These are phyloP conservation scores for Schwanniomyces occidentalis DNA, from an alignment of 805 yeast species.

Conservation along the genomic window DNA sequence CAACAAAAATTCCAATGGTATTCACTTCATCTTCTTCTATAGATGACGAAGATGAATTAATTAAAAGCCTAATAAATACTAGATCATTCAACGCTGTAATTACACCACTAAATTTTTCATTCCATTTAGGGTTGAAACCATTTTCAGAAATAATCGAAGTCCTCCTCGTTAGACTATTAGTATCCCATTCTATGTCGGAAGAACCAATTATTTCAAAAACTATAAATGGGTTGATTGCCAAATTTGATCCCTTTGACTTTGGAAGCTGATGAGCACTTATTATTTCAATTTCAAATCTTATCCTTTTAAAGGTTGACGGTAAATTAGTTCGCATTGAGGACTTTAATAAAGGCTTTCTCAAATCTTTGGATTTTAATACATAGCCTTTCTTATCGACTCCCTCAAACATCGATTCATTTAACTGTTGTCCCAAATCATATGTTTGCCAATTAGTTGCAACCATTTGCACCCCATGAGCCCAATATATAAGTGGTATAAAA, in stretches of 20 bases:
- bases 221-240: slow-evolving; percentile 59
- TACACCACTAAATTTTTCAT: slow-evolving; percentile 48
- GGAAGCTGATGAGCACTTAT: slow-evolving; percentile 89
- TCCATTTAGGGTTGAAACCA: slow-evolving; percentile 91
- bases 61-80: slow-evolving; percentile 55
- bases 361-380: slow-evolving; percentile 64
- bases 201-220: slow-evolving; percentile 60
- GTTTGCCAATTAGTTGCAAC: slow-evolving; percentile 98
- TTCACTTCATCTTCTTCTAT: slow-evolving; percentile 25
- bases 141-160: slow-evolving; percentile 51
- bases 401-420: slow-evolving; percentile 81
- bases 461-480: slow-evolving; percentile 90
- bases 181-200: slow-evolving; percentile 22
- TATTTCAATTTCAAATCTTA: slow-evolving; percentile 34
- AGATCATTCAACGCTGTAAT: slow-evolving; percentile 41
- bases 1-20: slow-evolving; percentile 58
- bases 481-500: slow-evolving; percentile 73
- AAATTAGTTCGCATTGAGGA: slow-evolving; percentile 10
- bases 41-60: slow-evolving; percentile 36
- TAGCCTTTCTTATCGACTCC: slow-evolving; percentile 66
- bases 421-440: slow-evolving; percentile 82
- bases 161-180: slow-evolving; percentile 13
- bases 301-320: slow-evolving; percentile 5
- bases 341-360: slow-evolving; percentile 38
- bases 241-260: slow-evolving; percentile 53